A percentile compares a stretch with the other conserved stretches of the same genome.
Evolutionary conservation across 2,329 filamentous ascomycete genomes (phyloP).

Genomic region (Phyllosticta capitalensis): DNA sequence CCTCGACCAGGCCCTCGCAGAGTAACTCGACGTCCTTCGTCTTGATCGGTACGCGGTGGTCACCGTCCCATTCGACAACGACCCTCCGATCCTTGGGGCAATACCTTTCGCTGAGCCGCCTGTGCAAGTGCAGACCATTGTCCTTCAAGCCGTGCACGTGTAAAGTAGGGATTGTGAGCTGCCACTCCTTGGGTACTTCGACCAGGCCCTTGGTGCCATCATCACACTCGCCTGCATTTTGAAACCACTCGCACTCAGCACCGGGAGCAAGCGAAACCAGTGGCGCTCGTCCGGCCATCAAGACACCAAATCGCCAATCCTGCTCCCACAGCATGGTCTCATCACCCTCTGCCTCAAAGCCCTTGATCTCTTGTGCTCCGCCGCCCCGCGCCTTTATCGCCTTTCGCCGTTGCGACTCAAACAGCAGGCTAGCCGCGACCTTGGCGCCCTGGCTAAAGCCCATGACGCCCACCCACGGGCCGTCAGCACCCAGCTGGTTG

Average conservation of each 20-base stretch:
- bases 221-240: conserved; percentile 32
- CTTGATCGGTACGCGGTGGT: conserved; percentile 63
- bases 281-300: conserved; percentile 54
- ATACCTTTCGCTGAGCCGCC: conserved; percentile 47
- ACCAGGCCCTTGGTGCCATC: conserved; percentile 18
- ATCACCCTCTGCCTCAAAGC: conserved; percentile 15
- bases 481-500: conserved; percentile 28
- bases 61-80: conserved; percentile 64
- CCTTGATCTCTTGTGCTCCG: conserved; percentile 15
- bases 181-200: conserved; percentile 30
- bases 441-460: conserved; percentile 45
- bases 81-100: conserved; percentile 45
- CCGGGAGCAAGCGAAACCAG: conserved; percentile 40
- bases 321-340: conserved; percentile 14
- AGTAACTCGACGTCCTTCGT: conserved; percentile 45
- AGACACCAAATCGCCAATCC: conserved; percentile 51
- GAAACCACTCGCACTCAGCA: conserved; percentile 22
- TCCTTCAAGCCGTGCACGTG: conserved; percentile 59
- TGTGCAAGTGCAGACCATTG: conserved; percentile 50
- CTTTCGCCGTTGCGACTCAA: conserved; percentile 50
- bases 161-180: conserved; percentile 50
- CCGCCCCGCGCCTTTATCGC: conserved; percentile 16
- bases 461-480: conserved; percentile 41
- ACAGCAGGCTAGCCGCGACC: conserved; percentile 35
- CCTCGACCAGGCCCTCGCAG: background rate